A percentile compares a stretch with the other conserved stretches of the same genome.
These are phyloP conservation scores for Cinnamomum micranthum DNA, from an alignment of 164 flowering plant species.

Conservation along the genomic window DNA sequence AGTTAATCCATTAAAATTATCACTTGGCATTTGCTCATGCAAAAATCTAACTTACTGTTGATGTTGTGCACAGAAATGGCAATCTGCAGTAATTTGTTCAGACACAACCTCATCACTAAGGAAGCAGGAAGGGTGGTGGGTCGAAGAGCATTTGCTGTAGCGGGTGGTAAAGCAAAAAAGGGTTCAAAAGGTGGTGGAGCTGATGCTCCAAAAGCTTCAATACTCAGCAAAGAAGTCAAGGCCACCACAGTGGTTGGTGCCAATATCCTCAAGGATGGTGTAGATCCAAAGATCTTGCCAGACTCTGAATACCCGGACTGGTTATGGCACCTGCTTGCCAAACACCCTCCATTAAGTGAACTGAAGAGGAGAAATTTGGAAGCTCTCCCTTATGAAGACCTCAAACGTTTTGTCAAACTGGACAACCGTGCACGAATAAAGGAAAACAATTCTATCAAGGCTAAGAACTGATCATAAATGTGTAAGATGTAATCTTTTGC, in stretches of 20 bases:
- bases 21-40: too few relatives aligned
- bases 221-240: conserved; percentile 70
- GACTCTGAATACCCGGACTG: conserved; percentile 92
- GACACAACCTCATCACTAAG: conserved; percentile 28
- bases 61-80: conserved; percentile 33
- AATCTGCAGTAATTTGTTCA: conserved; percentile 32
- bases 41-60: background rate
- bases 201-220: conserved; percentile 59
- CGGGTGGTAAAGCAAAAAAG: conserved; percentile 46
- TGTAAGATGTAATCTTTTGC: conserved; percentile 10
- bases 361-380: conserved; percentile 61
- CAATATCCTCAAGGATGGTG: conserved; percentile 78
- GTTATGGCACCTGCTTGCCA: conserved; percentile 77
- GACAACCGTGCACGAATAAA: conserved; percentile 83
- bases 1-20: too few relatives aligned
- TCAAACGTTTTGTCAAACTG: conserved; percentile 79
- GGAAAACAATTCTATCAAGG: conserved; percentile 65
- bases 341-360: conserved; percentile 72
- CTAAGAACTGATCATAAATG: conserved; percentile 50
- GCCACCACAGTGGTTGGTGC: conserved; percentile 75
- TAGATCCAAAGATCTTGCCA: conserved; percentile 69
- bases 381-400: conserved; percentile 68
- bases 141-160: conserved; percentile 34
- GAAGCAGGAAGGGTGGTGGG: conserved; percentile 30
- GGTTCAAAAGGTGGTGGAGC: conserved; percentile 63